Conservation (phyloP, 805 yeast genomes). For the Peterozyma toletana region DNA sequence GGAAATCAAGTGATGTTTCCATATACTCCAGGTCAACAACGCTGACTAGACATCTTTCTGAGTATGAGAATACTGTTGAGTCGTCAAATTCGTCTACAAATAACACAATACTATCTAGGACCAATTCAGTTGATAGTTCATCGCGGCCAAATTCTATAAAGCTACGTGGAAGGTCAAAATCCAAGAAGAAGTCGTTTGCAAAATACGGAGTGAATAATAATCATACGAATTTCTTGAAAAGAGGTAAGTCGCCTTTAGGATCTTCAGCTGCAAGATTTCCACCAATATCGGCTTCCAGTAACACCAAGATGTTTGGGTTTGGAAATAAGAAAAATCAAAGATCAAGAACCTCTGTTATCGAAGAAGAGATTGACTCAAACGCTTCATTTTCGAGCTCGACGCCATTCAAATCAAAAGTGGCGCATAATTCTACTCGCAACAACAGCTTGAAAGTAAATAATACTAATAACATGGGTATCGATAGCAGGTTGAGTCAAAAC, state of each 20-base stretch:
- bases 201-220: not conserved
- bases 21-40: conserved; percentile 13
- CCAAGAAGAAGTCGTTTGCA: conserved; percentile 16
- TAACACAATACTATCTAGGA: conserved; percentile 19
- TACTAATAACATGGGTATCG: too few relatives aligned
- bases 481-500: too few relatives aligned
- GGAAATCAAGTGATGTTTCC: conserved; percentile 24
- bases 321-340: not conserved
- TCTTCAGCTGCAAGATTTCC: conserved; percentile 1
- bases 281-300: not conserved
- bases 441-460: too few relatives aligned
- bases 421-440: too few relatives aligned
- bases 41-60: not conserved
- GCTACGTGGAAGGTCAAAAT: conserved; percentile 14
- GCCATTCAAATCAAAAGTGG: too few relatives aligned
- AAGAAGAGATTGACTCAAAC: conserved; percentile 8
- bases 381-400: conserved; percentile 4
- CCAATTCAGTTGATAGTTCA: conserved; percentile 22
- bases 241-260: conserved; percentile 26
- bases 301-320: conserved; percentile 4
- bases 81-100: conserved; percentile 26
- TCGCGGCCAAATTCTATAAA: conserved; percentile 19
- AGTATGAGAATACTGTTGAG: conserved; percentile 11
- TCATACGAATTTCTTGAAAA: conserved; percentile 11
- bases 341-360: conserved; percentile 5